These are phyloP conservation scores for Rhynchosporium secalis DNA, from an alignment of 2,329 filamentous ascomycete genomes.

Conservation along the genomic window DNA sequence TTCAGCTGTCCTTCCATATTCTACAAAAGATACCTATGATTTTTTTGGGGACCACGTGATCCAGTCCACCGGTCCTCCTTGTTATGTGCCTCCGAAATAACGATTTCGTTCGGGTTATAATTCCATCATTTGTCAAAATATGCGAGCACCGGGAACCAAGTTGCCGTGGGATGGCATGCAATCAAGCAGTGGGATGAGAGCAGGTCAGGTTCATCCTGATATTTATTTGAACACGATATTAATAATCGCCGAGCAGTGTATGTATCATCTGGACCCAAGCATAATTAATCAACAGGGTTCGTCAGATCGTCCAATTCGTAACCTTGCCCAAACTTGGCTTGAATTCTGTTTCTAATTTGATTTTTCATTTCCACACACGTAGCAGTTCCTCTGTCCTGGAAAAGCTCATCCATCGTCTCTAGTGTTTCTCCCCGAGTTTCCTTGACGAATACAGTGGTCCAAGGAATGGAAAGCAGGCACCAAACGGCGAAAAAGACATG, in stretches of 20 bases:
- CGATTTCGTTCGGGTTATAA: too few species aligned
- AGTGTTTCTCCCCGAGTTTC: conserved; percentile 57
- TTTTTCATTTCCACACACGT: background rate
- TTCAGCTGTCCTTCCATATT: background rate
- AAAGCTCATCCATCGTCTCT: conserved; percentile 54
- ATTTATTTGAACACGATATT: too few species aligned
- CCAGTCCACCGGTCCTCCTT: too few species aligned
- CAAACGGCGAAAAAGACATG: conserved; percentile 58
- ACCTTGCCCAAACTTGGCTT: background rate
- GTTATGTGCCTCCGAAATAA: too few species aligned
- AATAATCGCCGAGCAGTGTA: too few species aligned
- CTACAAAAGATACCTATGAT: background rate
- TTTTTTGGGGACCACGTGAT: too few species aligned
- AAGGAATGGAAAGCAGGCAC: conserved; percentile 49
- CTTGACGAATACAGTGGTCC: conserved; percentile 48
- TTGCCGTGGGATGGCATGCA: background rate
- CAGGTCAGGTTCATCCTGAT: background rate
- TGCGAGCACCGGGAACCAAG: too few species aligned
- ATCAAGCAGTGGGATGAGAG: background rate
- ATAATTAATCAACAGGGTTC: background rate
- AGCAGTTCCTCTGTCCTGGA: conserved; percentile 6
- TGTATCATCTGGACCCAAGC: too few species aligned
- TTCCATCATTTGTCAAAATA: too few species aligned
- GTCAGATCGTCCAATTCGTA: background rate
- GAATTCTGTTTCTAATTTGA: background rate